These are phyloP conservation scores for Fusarium fracticaudum DNA, from an alignment of 2,329 filamentous ascomycete genomes.

Conservation along the genomic window DNA sequence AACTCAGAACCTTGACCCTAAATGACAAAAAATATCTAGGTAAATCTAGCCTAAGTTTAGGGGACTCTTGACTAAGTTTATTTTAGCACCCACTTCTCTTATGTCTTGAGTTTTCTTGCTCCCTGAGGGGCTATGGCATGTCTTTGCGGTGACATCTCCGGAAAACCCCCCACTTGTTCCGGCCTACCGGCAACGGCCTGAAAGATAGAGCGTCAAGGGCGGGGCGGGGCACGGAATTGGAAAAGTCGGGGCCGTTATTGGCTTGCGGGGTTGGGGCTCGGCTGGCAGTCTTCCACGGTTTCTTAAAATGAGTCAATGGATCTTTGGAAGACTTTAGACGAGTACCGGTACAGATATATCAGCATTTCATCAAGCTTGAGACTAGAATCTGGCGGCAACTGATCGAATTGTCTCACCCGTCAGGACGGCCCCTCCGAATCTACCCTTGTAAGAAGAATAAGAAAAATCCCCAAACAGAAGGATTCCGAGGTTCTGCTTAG, in stretches of 20 bases:
- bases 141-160: conserved; percentile 10
- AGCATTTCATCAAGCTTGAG: no score
- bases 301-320: neutral
- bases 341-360: neutral
- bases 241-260: conserved; percentile 44
- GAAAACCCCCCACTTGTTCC: conserved; percentile 25
- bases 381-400: neutral
- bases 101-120: neutral
- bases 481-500: conserved; percentile 3
- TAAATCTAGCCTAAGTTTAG: neutral
- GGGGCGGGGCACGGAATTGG: conserved; percentile 33
- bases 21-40: neutral
- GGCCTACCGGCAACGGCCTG: conserved; percentile 21
- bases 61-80: neutral
- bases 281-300: conserved; percentile 9
- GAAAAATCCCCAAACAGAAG: neutral
- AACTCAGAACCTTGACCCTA: neutral
- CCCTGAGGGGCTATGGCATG: neutral
- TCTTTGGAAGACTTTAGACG: neutral
- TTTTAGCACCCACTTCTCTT: neutral
- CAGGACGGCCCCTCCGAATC: neutral
- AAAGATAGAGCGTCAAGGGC: conserved; percentile 10
- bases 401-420: neutral
- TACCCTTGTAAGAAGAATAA: neutral
- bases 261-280: conserved; percentile 7